Conservation (phyloP, 2,329 filamentous ascomycete genomes). For the Magnaporthales sp. region DNA sequence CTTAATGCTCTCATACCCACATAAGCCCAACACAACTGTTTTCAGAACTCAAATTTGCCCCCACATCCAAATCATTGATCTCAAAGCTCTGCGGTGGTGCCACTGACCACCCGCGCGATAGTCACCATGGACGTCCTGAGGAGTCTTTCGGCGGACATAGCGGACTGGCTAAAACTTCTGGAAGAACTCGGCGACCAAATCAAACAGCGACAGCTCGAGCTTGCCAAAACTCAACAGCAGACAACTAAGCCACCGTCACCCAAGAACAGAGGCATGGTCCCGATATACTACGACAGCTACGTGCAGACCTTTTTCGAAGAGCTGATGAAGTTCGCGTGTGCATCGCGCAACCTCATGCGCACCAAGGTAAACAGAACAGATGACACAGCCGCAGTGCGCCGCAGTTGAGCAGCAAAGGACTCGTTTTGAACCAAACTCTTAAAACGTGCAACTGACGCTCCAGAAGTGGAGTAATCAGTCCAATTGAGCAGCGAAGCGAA, state of each 20-base stretch:
- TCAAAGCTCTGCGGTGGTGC: too few species aligned
- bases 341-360: slow-evolving; percentile 72
- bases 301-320: slow-evolving; percentile 77
- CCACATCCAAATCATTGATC: too few species aligned
- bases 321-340: slow-evolving; percentile 72
- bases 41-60: too few species aligned
- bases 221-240: slow-evolving; percentile 29
- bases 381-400: too few species aligned
- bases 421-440: too few species aligned
- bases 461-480: too few species aligned
- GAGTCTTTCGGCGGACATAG: slow-evolving; percentile 45
- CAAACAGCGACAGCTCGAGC: slow-evolving; percentile 50
- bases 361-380: too few species aligned
- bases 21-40: too few species aligned
- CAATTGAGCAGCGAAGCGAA: too few species aligned
- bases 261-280: slow-evolving; percentile 53
- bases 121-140: slow-evolving; percentile 47
- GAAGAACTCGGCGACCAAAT: slow-evolving; percentile 54
- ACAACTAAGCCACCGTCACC: background rate
- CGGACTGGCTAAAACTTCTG: slow-evolving; percentile 50
- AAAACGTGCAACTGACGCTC: too few species aligned
- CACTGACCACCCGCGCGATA: background rate
- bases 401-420: too few species aligned
- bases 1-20: too few species aligned
- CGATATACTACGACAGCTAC: slow-evolving; percentile 84